Conservation (phyloP, 306 rosid species). For the Lithocarpus polystachyus region DNA sequence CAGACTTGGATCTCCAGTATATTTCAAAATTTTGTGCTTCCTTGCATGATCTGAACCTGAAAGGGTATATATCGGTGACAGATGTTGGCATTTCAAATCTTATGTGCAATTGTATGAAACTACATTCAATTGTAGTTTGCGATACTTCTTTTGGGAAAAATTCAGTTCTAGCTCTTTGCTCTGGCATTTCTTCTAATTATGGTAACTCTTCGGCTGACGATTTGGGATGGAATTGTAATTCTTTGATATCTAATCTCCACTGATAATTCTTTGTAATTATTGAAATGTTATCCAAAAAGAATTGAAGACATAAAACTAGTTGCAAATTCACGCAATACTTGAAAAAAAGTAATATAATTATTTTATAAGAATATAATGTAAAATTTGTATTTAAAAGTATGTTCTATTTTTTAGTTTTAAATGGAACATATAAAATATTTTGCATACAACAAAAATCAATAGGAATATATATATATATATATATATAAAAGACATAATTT, state of each 20-base stretch:
- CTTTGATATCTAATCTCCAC: slow-evolving; percentile 58
- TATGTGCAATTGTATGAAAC: slow-evolving; percentile 40
- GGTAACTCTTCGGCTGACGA: slow-evolving; percentile 24
- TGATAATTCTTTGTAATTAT: too few relatives aligned
- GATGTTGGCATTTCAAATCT: slow-evolving; percentile 67
- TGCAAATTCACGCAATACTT: too few relatives aligned
- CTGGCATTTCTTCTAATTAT: slow-evolving; percentile 35
- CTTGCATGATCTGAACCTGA: slow-evolving; percentile 60
- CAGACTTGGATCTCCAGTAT: slow-evolving; percentile 60
- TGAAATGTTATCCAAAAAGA: too few relatives aligned
- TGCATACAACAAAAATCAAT: too few relatives aligned
- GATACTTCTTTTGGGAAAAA: slow-evolving; percentile 66
- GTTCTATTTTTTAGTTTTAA: too few relatives aligned
- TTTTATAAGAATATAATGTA: too few relatives aligned
- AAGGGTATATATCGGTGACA: slow-evolving; percentile 62
- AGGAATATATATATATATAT: too few relatives aligned
- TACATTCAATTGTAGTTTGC: slow-evolving; percentile 55
- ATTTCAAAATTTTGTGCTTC: slow-evolving; percentile 55
- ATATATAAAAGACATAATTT: too few relatives aligned
- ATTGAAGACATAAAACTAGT: too few relatives aligned
- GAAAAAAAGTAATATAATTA: too few relatives aligned
- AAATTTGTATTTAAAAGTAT: too few relatives aligned
- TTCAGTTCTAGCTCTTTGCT: slow-evolving; percentile 65
- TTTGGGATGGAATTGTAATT: slow-evolving; percentile 26
- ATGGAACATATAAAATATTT: too few relatives aligned